These are phyloP conservation scores for Mycena galericulata DNA, from an alignment of 768 basidiomycete genomes.

Conservation along the genomic window DNA sequence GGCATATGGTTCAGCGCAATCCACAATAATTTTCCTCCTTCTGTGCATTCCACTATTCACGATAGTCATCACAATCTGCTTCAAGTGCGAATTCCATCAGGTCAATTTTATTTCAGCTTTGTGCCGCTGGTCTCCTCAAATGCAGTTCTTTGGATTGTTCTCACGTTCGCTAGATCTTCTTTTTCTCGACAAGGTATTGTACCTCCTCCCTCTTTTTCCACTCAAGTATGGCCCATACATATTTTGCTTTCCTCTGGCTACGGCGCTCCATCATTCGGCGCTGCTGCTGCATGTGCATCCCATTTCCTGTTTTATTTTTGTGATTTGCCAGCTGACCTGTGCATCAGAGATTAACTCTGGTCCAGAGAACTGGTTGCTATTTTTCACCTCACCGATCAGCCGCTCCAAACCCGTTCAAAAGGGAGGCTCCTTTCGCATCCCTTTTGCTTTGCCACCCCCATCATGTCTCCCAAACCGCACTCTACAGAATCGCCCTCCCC, in stretches of 20 bases:
- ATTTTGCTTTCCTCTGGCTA: slow-evolving; percentile 7
- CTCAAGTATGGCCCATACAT: not conserved
- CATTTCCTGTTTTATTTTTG: slow-evolving; percentile 2
- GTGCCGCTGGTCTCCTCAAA: slow-evolving; percentile 6
- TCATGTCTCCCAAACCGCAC: slow-evolving; percentile 2
- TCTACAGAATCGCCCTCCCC: too few relatives aligned
- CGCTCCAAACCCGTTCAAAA: not conserved
- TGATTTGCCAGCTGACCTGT: not conserved
- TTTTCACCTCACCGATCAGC: slow-evolving; percentile 6
- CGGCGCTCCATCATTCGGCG: not conserved
- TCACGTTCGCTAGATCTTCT: slow-evolving; percentile 3
- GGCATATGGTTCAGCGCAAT: too few relatives aligned
- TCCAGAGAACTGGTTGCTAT: slow-evolving; percentile 6
- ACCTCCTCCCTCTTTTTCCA: not conserved
- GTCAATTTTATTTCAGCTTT: slow-evolving; percentile 3
- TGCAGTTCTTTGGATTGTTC: not conserved
- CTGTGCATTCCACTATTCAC: slow-evolving; percentile 6
- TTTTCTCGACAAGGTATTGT: not conserved
- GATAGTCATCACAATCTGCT: not conserved
- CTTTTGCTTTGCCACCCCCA: slow-evolving; percentile 3
- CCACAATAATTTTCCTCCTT: slow-evolving; percentile 7
- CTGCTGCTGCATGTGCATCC: slow-evolving; percentile 1
- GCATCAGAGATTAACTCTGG: not conserved
- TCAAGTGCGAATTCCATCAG: not conserved
- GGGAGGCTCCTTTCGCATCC: slow-evolving; percentile 1